These are phyloP conservation scores for Fragaria iinumae DNA, from an alignment of 306 rosid species.

Conservation along the genomic window DNA sequence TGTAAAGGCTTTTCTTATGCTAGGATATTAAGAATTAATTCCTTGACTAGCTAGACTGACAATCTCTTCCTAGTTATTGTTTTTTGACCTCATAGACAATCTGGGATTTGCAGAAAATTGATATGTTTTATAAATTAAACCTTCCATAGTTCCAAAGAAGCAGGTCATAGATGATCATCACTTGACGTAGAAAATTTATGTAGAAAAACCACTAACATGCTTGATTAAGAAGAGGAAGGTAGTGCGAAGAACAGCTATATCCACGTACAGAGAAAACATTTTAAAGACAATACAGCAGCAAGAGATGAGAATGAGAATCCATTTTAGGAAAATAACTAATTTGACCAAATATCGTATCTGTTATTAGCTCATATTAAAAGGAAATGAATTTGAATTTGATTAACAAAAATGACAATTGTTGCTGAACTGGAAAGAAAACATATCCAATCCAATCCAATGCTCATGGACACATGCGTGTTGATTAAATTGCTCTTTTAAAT, in stretches of 20 bases:
- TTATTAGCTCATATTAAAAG: neutral
- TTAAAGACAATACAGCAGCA: neutral
- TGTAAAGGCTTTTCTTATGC: neutral
- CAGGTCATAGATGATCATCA: no score
- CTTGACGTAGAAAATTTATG: no score
- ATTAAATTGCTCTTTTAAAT: neutral
- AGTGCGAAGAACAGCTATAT: no score
- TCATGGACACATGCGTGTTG: neutral
- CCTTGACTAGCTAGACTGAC: neutral
- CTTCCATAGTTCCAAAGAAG: no score
- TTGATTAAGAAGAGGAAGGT: no score
- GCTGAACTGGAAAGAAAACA: neutral
- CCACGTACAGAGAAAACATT: neutral
- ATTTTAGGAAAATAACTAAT: neutral
- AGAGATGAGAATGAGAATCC: neutral
- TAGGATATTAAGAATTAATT: neutral
- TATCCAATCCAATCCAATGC: neutral
- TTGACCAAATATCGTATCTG: neutral
- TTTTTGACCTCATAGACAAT: neutral
- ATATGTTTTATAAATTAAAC: no score
- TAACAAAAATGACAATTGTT: neutral
- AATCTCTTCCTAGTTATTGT: neutral
- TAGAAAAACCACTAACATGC: no score
- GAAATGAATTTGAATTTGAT: neutral
- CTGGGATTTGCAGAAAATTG: neutral